Conservation (phyloP, 1,139 yeast genomes). For the Komagataea norvegica region DNA sequence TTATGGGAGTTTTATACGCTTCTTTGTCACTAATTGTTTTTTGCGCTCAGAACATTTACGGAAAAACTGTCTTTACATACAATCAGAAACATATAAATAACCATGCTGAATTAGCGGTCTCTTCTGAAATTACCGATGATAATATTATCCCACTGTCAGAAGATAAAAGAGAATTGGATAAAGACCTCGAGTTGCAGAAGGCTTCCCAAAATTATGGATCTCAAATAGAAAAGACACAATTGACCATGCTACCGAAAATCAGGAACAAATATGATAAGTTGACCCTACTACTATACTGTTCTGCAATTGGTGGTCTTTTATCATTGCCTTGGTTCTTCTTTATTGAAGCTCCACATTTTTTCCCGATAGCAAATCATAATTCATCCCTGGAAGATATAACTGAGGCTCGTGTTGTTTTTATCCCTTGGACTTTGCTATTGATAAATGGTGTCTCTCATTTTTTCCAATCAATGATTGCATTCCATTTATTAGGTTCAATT, state of each 20-base stretch:
- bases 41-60: conserved; percentile 89
- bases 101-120: conserved; percentile 25
- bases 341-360: conserved; percentile 48
- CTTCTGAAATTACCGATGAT: conserved; percentile 11
- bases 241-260: conserved; percentile 15
- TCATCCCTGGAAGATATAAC: conserved; percentile 12
- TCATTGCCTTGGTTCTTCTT: conserved; percentile 78
- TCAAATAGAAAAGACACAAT: conserved; percentile 15
- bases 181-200: conserved; percentile 14
- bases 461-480: conserved; percentile 81
- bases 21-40: conserved; percentile 78
- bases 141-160: conserved; percentile 9
- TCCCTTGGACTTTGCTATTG: conserved; percentile 35
- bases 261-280: conserved; percentile 61
- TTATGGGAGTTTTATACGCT: conserved; percentile 71
- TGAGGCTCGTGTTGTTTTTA: conserved; percentile 21
- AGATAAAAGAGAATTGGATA: conserved; percentile 17
- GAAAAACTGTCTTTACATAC: conserved; percentile 75
- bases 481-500: conserved; percentile 81
- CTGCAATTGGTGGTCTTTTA: conserved; percentile 69
- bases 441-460: conserved; percentile 77
- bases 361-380: conserved; percentile 10
- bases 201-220: conserved; percentile 15
- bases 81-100: conserved; percentile 26
- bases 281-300: conserved; percentile 82